Conservation (phyloP, 2,329 filamentous ascomycete genomes). For the Verticillium albo-atrum region DNA sequence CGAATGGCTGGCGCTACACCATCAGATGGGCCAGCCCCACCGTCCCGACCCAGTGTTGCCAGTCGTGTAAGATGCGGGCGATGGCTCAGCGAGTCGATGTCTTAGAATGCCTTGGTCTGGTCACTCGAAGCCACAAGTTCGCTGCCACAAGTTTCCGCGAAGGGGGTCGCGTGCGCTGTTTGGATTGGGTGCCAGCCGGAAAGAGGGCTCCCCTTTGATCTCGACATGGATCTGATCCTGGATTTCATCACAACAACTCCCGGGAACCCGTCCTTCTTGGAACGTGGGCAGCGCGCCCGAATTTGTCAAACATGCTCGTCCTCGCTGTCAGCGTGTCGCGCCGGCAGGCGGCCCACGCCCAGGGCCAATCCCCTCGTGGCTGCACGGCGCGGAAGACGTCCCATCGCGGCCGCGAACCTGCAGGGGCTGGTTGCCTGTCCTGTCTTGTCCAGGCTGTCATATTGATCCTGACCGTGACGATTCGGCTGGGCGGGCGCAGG, state of each 20-base stretch:
- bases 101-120: slow-evolving; percentile 39
- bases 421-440: not conserved
- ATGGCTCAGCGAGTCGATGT: slow-evolving; percentile 40
- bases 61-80: slow-evolving; percentile 35
- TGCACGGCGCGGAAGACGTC: not conserved
- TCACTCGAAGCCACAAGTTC: slow-evolving; percentile 21
- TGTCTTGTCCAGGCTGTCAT: not conserved
- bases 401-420: not conserved
- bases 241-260: slow-evolving; percentile 1
- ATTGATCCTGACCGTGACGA: not conserved
- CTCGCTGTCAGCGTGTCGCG: not conserved
- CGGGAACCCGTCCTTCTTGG: not conserved
- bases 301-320: not conserved
- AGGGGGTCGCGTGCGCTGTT: slow-evolving; percentile 36
- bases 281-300: not conserved
- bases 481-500: not conserved
- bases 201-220: not conserved
- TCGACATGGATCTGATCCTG: slow-evolving; percentile 3
- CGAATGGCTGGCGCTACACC: slow-evolving; percentile 39
- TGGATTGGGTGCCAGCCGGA: slow-evolving; percentile 26
- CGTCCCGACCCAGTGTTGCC: slow-evolving; percentile 22
- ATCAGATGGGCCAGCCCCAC: slow-evolving; percentile 24
- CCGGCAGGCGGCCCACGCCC: not conserved
- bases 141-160: slow-evolving; percentile 33
- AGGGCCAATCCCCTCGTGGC: not conserved